phyloP scores from a whole-genome alignment of 306 rosid species.

The Alnus rubra region DNA sequence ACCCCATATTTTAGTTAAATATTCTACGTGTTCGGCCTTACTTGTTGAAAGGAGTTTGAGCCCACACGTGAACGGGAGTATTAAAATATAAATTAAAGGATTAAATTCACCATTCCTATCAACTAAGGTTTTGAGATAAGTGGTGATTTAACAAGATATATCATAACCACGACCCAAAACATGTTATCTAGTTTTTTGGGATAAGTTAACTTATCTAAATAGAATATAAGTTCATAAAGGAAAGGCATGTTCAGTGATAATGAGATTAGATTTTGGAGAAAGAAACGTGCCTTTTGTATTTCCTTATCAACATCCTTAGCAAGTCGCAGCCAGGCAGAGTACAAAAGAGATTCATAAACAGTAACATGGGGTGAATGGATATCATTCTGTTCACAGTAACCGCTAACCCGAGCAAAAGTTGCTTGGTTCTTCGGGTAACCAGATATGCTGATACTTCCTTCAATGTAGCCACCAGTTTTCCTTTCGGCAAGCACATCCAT shows the following conservation, averaged over 20 bases:
- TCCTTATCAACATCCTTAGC: constrained; percentile 41
- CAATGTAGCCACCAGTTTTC: constrained; percentile 56
- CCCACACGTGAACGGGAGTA: too few species aligned
- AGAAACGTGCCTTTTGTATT: constrained; percentile 36
- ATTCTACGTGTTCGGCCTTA: too few species aligned
- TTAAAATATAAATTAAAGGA: too few species aligned
- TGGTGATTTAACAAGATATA: too few species aligned
- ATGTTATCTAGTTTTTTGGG: too few species aligned
- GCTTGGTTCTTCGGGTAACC: constrained; percentile 57
- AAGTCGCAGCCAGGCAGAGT: constrained; percentile 56
- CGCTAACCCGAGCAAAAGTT: constrained; percentile 53
- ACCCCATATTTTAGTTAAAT: too few species aligned
- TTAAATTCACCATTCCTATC: too few species aligned
- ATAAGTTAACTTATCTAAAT: too few species aligned
- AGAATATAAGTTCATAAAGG: too few species aligned
- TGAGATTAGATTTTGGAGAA: constrained; percentile 11
- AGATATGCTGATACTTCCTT: constrained; percentile 50
- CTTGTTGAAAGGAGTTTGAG: too few species aligned
- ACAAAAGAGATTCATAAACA: constrained; percentile 48
- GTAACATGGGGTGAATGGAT: constrained; percentile 51
- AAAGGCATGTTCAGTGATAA: not conserved
- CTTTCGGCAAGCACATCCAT: constrained; percentile 63
- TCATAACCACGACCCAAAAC: too few species aligned
- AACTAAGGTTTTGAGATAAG: too few species aligned
- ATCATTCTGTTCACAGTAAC: constrained; percentile 60